These are phyloP conservation scores for Achaetomium macrosporum DNA, from an alignment of 2,329 filamentous ascomycete species.

Conservation along the genomic window DNA sequence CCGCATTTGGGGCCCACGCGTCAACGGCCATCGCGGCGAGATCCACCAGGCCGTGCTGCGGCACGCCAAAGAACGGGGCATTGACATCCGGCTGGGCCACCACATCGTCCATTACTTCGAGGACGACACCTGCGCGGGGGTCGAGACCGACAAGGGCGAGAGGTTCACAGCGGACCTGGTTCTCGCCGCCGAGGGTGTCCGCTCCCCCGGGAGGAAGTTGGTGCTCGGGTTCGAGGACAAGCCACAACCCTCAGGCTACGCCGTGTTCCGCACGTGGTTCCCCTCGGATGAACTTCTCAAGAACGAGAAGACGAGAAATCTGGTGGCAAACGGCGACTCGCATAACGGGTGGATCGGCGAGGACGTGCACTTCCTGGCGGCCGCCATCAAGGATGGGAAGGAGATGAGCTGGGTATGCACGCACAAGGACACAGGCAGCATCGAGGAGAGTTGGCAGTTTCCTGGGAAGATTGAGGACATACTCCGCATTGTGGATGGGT, in stretches of 20 bases:
- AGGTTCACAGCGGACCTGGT: conserved; percentile 37
- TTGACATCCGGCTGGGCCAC: conserved; percentile 40
- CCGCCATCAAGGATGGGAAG: conserved; percentile 45
- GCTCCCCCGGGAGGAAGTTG: conserved; percentile 38
- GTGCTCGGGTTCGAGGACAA: conserved; percentile 37
- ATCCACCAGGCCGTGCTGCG: conserved; percentile 46
- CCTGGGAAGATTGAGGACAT: conserved; percentile 37
- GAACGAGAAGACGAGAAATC: conserved; percentile 38
- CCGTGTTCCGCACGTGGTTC: conserved; percentile 39
- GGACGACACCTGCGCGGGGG: conserved; percentile 32
- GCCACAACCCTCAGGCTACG: conserved; percentile 36
- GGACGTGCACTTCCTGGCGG: conserved; percentile 47
- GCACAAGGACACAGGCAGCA: conserved; percentile 37
- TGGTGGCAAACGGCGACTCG: conserved; percentile 42
- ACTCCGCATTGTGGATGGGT: conserved; percentile 36
- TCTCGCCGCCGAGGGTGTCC: conserved; percentile 40
- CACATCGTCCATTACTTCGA: conserved; percentile 42
- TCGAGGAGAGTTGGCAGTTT: conserved; percentile 42
- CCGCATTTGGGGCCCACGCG: conserved; percentile 37
- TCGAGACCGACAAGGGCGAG: conserved; percentile 38
- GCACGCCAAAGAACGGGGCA: conserved; percentile 40
- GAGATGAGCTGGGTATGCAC: conserved; percentile 52
- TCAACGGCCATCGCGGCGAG: conserved; percentile 50
- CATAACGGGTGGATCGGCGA: conserved; percentile 49
- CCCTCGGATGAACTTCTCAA: conserved; percentile 35